phyloP scores from a whole-genome alignment of 306 rosid species.

The Ochetophila trinervis region DNA sequence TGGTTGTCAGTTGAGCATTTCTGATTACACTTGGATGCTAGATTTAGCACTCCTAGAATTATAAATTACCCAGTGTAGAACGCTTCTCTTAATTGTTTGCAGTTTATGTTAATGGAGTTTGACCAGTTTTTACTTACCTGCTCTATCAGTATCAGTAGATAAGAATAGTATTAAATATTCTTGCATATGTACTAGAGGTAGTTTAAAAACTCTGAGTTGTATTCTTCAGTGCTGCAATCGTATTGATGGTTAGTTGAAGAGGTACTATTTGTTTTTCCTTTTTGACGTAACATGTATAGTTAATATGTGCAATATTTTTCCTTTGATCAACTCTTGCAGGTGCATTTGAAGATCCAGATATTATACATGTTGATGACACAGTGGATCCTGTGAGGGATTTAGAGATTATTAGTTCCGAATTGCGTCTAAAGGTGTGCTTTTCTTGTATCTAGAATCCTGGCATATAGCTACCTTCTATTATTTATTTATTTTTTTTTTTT shows the following conservation, averaged over 20 bases:
- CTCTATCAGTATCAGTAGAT: too few relatives aligned
- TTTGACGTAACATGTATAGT: not conserved
- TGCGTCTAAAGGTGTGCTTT: conserved; percentile 73
- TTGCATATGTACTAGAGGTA: not conserved
- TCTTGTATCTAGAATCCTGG: not conserved
- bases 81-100: too few relatives aligned
- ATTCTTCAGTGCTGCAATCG: not conserved
- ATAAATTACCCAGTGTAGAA: too few relatives aligned
- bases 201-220: not conserved
- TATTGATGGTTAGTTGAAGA: not conserved
- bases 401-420: conserved; percentile 76
- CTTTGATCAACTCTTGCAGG: conserved; percentile 34
- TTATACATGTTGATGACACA: conserved; percentile 88
- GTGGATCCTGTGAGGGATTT: conserved; percentile 98
- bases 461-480: not conserved
- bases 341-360: conserved; percentile 97
- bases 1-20: too few relatives aligned
- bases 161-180: not conserved
- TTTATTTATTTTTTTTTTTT: not conserved
- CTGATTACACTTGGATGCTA: too few relatives aligned
- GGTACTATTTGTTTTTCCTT: not conserved
- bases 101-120: too few relatives aligned
- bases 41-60: too few relatives aligned
- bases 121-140: too few relatives aligned
- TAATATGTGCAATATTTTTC: not conserved